A percentile compares a stretch with the other conserved stretches of the same genome.
These are phyloP conservation scores for Alternaria rosae DNA, from an alignment of 2,329 filamentous ascomycete species.

Conservation along the genomic window DNA sequence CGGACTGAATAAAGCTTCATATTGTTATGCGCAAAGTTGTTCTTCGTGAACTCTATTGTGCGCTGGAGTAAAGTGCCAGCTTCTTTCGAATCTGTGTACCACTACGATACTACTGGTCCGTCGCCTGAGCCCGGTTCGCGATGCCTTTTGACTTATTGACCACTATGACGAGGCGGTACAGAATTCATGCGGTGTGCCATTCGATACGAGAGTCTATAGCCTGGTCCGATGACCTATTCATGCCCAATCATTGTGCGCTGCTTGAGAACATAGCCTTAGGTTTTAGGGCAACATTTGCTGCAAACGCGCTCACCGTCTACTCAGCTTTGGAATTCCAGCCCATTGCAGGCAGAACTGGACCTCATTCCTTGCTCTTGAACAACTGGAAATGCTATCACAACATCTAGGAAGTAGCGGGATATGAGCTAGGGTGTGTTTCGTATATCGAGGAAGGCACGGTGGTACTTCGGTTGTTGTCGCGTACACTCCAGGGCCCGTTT, in stretches of 20 bases:
- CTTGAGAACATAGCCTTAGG: background rate
- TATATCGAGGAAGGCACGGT: background rate
- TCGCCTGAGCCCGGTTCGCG: background rate
- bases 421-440: background rate
- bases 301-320: background rate
- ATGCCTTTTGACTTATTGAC: background rate
- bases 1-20: background rate
- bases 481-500: background rate
- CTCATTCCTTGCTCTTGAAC: background rate
- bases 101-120: background rate
- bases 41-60: background rate
- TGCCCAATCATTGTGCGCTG: background rate
- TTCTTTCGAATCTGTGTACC: background rate
- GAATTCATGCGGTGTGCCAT: background rate
- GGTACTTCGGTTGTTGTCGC: background rate
- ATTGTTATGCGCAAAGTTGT: background rate
- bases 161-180: background rate
- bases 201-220: background rate
- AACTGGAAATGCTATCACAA: background rate
- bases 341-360: background rate
- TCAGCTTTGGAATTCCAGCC: background rate
- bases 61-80: background rate
- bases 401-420: background rate
- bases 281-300: accelerated
- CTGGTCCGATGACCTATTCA: background rate